phyloP scores from a whole-genome alignment of 257 asterid genomes.

The Petrea volubilis region DNA sequence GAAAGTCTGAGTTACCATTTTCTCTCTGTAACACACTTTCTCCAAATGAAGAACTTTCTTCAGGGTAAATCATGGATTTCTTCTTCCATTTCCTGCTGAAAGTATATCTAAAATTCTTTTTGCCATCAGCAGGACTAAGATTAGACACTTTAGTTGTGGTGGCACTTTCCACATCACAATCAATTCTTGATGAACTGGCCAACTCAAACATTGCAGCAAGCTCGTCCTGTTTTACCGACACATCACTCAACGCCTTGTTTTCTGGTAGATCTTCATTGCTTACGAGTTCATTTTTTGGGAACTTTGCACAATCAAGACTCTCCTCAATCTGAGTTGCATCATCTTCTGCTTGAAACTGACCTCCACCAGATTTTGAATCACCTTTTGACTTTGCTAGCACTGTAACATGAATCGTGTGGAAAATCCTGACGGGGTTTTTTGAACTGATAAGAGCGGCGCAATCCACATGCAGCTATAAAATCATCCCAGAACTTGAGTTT shows the following conservation, averaged over 20 bases:
- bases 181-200: conserved; percentile 27
- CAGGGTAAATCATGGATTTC: conserved; percentile 30
- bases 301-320: conserved; percentile 14
- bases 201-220: conserved; percentile 31
- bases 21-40: conserved; percentile 14
- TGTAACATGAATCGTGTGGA: conserved; percentile 6
- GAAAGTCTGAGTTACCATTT: conserved; percentile 23
- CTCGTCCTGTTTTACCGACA: conserved; percentile 34
- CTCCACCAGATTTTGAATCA: conserved; percentile 22
- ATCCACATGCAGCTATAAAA: conserved; percentile 35
- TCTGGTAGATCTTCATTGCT: conserved; percentile 16
- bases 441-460: conserved; percentile 24
- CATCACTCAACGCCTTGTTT: conserved; percentile 36
- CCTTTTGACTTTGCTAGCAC: conserved; percentile 19
- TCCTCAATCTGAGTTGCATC: conserved; percentile 23
- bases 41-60: conserved; percentile 24
- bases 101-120: conserved; percentile 26
- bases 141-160: conserved; percentile 27
- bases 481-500: conserved; percentile 54
- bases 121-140: conserved; percentile 15
- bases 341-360: conserved; percentile 23
- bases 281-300: conserved; percentile 1
- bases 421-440: conserved; percentile 31
- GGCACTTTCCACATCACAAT: conserved; percentile 20
- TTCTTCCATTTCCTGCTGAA: conserved; percentile 56